These are phyloP conservation scores for Imleria badia DNA, from an alignment of 768 basidiomycete species.

Conservation along the genomic window DNA sequence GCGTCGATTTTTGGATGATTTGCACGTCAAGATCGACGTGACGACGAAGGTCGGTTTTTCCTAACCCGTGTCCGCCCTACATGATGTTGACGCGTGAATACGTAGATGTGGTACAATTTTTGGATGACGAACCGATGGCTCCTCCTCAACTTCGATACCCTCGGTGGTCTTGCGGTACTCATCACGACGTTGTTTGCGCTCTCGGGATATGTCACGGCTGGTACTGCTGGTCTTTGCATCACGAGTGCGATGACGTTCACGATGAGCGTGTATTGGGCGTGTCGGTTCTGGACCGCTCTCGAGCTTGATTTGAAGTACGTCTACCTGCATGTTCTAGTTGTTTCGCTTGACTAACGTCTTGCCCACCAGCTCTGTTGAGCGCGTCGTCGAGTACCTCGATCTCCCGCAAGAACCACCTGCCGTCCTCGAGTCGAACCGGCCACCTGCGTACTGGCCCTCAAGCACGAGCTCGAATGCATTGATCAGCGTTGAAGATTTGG, in stretches of 20 bases:
- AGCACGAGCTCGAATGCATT: constrained; percentile 57
- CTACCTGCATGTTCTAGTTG: not conserved
- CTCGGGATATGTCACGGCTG: constrained; percentile 55
- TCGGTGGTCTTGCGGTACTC: constrained; percentile 73
- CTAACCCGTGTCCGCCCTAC: not conserved
- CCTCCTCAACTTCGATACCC: constrained; percentile 74
- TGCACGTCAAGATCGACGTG: constrained; percentile 71
- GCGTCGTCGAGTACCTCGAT: constrained; percentile 87
- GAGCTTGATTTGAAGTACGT: constrained; percentile 77
- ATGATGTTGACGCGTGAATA: not conserved
- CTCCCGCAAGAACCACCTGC: constrained; percentile 86
- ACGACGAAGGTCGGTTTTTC: constrained; percentile 62
- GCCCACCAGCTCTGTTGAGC: constrained; percentile 72
- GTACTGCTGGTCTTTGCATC: constrained; percentile 71
- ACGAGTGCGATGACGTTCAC: constrained; percentile 71
- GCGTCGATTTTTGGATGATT: constrained; percentile 66
- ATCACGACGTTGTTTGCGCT: constrained; percentile 78
- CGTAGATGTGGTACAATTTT: constrained; percentile 76
- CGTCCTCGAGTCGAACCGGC: constrained; percentile 67
- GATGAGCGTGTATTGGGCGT: constrained; percentile 48
- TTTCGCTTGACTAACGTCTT: constrained; percentile 6
- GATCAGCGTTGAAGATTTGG: constrained; percentile 70
- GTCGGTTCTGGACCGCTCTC: constrained; percentile 52
- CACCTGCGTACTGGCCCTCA: constrained; percentile 94
- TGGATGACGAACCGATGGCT: constrained; percentile 94